Evolutionary conservation across 2,329 filamentous ascomycete species (phyloP).

Genomic region (Colletotrichum sp.): DNA sequence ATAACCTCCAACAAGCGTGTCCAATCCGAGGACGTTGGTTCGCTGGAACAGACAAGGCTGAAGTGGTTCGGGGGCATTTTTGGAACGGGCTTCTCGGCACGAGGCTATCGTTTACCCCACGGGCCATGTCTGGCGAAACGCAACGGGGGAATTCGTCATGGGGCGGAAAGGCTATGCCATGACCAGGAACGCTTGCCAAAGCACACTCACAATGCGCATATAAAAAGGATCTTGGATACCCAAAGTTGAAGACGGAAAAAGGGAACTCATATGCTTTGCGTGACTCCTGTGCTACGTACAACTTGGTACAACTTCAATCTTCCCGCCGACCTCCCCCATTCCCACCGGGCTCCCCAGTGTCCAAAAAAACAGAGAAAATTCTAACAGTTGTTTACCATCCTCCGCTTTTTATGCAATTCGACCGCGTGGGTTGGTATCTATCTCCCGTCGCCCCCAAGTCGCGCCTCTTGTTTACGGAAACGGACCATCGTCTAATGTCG

Average conservation of each 20-base stretch:
- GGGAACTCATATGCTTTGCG: conserved; percentile 23
- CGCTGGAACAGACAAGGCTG: background rate
- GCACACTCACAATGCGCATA: background rate
- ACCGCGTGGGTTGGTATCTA: conserved; percentile 12
- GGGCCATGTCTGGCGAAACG: background rate
- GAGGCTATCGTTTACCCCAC: background rate
- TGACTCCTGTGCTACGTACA: conserved; percentile 25
- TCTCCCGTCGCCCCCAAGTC: background rate
- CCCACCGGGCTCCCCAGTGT: conserved; percentile 10
- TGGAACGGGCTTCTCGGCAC: background rate
- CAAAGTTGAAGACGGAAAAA: background rate
- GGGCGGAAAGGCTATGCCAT: background rate
- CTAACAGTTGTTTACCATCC: conserved; percentile 1
- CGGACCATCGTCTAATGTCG: conserved; percentile 1
- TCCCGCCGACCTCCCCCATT: conserved; percentile 3
- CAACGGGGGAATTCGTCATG: background rate
- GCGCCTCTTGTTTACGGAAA: background rate
- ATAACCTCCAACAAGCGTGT: background rate
- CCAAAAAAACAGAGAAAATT: conserved; percentile 19
- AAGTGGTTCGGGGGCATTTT: background rate
- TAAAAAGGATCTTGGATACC: background rate
- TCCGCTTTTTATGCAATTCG: conserved; percentile 17
- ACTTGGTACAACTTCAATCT: conserved; percentile 23
- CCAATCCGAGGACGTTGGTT: background rate
- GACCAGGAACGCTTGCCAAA: background rate